Percentiles rank a stretch among this genome's conserved stretches.
Evolutionary conservation across 1,284 basidiomycete species (phyloP).

Genomic region (Veloboletus limbatus): DNA sequence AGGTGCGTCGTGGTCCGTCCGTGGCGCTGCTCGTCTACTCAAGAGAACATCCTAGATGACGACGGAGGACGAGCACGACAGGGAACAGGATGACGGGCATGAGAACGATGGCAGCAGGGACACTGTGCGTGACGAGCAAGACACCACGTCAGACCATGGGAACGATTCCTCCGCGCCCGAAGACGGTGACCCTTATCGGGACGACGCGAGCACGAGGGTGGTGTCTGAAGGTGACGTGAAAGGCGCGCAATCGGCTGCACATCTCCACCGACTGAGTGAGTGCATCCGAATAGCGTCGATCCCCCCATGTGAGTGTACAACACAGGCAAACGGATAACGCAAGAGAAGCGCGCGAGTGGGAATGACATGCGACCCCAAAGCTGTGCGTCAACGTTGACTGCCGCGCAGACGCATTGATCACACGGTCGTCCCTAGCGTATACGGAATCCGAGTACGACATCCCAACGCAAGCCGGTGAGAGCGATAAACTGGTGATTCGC

Average conservation of each 20-base stretch:
- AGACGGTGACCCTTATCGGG: not conserved
- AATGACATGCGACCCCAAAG: not conserved
- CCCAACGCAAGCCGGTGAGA: constrained; percentile 2
- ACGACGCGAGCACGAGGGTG: too few species aligned
- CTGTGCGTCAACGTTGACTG: constrained; percentile 13
- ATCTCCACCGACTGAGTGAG: constrained; percentile 8
- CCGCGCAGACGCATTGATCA: not conserved
- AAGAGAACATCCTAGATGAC: not conserved
- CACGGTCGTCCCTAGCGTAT: not conserved
- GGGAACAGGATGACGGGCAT: not conserved
- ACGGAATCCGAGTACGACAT: constrained; percentile 9
- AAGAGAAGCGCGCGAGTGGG: constrained; percentile 13
- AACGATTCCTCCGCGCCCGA: not conserved
- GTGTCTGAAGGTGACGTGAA: too few species aligned
- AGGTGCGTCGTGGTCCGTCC: constrained; percentile 1
- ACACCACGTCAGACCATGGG: constrained; percentile 5
- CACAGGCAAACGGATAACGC: constrained; percentile 20
- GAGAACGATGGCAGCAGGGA: constrained; percentile 3
- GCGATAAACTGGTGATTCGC: constrained; percentile 30
- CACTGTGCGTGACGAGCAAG: not conserved
- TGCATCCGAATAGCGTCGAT: not conserved
- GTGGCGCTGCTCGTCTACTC: not conserved
- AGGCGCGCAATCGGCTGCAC: not conserved
- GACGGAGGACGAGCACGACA: not conserved
- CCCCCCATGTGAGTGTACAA: not conserved